Evolutionary conservation across 805 yeast species (phyloP).

Genomic region (Saccharomycopsis sp.): DNA sequence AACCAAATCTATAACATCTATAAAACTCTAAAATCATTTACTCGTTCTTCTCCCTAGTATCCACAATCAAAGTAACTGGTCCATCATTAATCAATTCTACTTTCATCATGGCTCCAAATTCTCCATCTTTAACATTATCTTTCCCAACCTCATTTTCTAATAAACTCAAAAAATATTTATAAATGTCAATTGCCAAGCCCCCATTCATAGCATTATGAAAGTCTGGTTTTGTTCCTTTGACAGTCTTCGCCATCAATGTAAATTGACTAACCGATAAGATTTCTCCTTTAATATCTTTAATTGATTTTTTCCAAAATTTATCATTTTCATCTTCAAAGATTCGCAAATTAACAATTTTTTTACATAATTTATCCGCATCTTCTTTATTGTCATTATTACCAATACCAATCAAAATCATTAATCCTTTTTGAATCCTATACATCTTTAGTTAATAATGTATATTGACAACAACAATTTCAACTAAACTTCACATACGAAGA

Average conservation of each 20-base stretch:
- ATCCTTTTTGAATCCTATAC: constrained; percentile 50
- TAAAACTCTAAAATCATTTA: too few relatives aligned
- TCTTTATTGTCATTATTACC: constrained; percentile 64
- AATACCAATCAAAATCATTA: constrained; percentile 78
- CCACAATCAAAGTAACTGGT: constrained; percentile 13
- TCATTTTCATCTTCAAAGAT: constrained; percentile 62
- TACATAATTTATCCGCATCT: constrained; percentile 60
- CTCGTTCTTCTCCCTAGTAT: constrained; percentile 7
- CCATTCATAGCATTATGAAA: constrained; percentile 91
- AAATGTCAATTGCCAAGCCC: constrained; percentile 31
- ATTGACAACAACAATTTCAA: neutral
- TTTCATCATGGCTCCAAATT: constrained; percentile 97
- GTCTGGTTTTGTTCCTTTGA: constrained; percentile 92
- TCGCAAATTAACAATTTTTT: constrained; percentile 54
- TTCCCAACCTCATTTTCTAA: constrained; percentile 45
- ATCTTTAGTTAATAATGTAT: neutral
- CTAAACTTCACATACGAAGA: constrained; percentile 45
- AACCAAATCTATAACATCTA: too few relatives aligned
- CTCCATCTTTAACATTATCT: constrained; percentile 71
- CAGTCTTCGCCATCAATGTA: constrained; percentile 75
- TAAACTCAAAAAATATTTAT: constrained; percentile 38
- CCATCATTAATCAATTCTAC: constrained; percentile 70
- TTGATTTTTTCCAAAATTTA: constrained; percentile 70
- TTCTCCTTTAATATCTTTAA: constrained; percentile 57
- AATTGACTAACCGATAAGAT: constrained; percentile 87